Conservation (phyloP, 2,329 filamentous ascomycete species). For the Exophiala sp. region DNA sequence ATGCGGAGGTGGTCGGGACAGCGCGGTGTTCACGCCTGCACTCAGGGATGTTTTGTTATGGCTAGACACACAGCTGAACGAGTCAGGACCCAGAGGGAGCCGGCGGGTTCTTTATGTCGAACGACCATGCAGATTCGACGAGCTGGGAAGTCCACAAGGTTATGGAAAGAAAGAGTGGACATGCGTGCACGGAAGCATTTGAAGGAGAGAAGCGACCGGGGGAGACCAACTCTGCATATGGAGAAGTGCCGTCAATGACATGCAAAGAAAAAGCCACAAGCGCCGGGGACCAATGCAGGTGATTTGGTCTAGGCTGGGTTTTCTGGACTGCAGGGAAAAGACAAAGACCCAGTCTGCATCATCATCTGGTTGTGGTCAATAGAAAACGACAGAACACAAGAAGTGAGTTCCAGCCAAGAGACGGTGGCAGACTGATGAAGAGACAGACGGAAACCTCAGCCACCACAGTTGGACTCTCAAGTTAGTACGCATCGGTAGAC, state of each 20-base stretch:
- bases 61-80: background rate
- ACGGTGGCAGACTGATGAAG: too few relatives aligned
- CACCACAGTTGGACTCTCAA: too few relatives aligned
- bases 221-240: background rate
- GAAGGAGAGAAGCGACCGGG: too few relatives aligned
- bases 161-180: background rate
- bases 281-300: background rate
- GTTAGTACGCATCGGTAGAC: too few relatives aligned
- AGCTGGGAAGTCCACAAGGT: background rate
- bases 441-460: too few relatives aligned
- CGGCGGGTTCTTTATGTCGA: background rate
- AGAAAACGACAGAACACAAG: too few relatives aligned
- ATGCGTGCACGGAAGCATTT: background rate
- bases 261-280: background rate
- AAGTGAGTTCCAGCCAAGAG: too few relatives aligned
- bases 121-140: background rate
- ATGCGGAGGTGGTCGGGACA: background rate
- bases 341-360: too few relatives aligned
- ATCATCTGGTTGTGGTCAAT: too few relatives aligned
- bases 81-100: background rate
- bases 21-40: background rate
- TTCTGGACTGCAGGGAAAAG: too few relatives aligned
- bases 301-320: background rate
- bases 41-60: background rate
- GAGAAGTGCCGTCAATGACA: background rate